phyloP scores from a whole-genome alignment of 1,139 yeast species.

The Hyphopichia khmerensis region DNA sequence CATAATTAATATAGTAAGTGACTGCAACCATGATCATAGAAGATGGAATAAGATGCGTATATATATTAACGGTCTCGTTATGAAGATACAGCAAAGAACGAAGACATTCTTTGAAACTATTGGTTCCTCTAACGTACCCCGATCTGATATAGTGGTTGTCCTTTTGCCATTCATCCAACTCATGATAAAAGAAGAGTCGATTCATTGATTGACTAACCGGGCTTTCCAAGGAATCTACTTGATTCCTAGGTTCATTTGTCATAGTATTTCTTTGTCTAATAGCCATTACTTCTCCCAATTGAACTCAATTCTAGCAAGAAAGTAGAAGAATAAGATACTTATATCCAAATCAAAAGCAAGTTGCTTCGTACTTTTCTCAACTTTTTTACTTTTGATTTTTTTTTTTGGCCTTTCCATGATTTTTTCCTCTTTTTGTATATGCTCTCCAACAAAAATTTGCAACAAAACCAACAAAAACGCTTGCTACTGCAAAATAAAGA shows the following conservation, averaged over 20 bases:
- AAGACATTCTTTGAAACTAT: conserved; percentile 50
- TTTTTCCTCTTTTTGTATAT: not conserved
- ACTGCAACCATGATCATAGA: conserved; percentile 23
- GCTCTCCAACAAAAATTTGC: no score
- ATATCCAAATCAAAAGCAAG: no score
- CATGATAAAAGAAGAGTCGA: conserved; percentile 29
- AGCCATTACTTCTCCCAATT: not conserved
- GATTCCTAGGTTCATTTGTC: not conserved
- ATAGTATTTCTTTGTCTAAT: not conserved
- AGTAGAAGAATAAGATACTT: not conserved
- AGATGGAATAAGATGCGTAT: conserved; percentile 77
- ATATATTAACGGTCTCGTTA: conserved; percentile 82
- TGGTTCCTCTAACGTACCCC: conserved; percentile 76
- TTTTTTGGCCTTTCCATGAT: not conserved
- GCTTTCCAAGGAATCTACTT: no score
- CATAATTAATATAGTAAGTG: conserved; percentile 21
- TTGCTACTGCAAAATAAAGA: no score
- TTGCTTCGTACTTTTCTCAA: not conserved
- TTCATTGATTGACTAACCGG: not conserved
- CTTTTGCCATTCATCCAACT: conserved; percentile 77
- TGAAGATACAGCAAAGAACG: conserved; percentile 67
- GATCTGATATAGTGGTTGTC: conserved; percentile 76
- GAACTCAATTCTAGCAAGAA: not conserved
- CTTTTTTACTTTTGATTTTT: no score
- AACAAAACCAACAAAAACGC: no score